Conservation (phyloP, 257 asterid species). For the Cinchona pubescens region DNA sequence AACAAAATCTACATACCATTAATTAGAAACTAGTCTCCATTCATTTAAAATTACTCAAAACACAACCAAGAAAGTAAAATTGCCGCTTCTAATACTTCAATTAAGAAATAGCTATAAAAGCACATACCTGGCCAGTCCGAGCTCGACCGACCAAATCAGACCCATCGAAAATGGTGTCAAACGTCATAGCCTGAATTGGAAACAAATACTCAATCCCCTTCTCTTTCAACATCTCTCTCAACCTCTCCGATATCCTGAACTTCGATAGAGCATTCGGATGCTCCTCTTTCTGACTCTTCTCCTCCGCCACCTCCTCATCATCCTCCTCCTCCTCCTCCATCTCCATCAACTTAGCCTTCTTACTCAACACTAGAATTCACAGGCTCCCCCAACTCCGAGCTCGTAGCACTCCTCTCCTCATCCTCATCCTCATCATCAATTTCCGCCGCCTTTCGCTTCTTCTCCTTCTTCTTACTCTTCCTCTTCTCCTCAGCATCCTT, state of each 20-base stretch:
- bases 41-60: no score
- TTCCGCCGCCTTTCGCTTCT: conserved; percentile 65
- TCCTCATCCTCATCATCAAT: conserved; percentile 37
- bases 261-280: conserved; percentile 57
- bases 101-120: no score
- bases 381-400: conserved; percentile 74
- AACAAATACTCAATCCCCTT: conserved; percentile 68
- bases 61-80: no score
- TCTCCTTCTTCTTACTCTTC: conserved; percentile 47
- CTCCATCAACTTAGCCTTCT: conserved; percentile 42
- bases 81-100: no score
- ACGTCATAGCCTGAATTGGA: conserved; percentile 90
- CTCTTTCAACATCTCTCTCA: conserved; percentile 49
- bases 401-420: conserved; percentile 64
- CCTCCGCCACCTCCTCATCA: no score
- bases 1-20: no score
- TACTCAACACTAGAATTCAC: conserved; percentile 40
- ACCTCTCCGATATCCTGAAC: conserved; percentile 63
- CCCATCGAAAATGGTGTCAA: conserved; percentile 63
- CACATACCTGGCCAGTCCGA: conserved; percentile 79
- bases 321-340: conserved; percentile 21
- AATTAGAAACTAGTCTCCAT: no score
- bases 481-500: conserved; percentile 21
- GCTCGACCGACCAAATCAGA: conserved; percentile 92
- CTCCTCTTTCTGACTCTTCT: conserved; percentile 33